Conservation (phyloP, 164 flowering plant species). For the Santalum album region DNA sequence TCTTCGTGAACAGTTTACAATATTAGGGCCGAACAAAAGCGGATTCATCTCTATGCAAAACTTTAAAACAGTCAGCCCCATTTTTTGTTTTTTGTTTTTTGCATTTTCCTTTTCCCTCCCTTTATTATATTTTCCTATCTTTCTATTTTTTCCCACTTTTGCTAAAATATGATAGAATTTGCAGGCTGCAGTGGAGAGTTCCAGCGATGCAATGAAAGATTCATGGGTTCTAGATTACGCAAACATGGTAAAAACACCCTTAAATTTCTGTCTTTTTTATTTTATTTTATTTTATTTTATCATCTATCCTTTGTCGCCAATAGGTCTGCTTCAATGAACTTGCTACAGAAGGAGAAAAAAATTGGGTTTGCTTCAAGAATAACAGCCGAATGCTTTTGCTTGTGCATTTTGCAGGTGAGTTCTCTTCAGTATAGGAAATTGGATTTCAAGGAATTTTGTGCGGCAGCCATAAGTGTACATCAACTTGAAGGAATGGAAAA, state of each 20-base stretch:
- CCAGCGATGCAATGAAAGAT: slow-evolving; percentile 88
- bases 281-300: not conserved
- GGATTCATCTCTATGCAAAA: slow-evolving; percentile 72
- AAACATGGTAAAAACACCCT: slow-evolving; percentile 41
- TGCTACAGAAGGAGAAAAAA: not conserved
- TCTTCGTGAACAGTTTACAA: slow-evolving; percentile 69
- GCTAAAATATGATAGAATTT: slow-evolving; percentile 7
- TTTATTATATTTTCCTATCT: not conserved
- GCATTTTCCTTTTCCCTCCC: no score
- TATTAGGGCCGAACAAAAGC: slow-evolving; percentile 71
- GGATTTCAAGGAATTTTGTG: slow-evolving; percentile 91
- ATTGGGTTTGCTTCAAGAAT: not conserved
- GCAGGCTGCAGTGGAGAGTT: slow-evolving; percentile 55
- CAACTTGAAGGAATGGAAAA: slow-evolving; percentile 77
- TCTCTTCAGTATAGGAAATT: slow-evolving; percentile 70
- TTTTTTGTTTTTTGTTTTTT: no score
- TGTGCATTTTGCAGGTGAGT: slow-evolving; percentile 48
- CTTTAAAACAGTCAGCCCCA: slow-evolving; percentile 71
- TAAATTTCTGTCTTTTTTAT: not conserved
- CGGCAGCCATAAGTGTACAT: slow-evolving; percentile 82
- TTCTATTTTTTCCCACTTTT: not conserved
- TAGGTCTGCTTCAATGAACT: no score
- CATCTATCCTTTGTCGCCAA: no score
- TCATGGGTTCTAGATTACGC: slow-evolving; percentile 70
- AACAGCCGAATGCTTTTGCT: not conserved